Conservation (phyloP, 2,329 filamentous ascomycete genomes). For the Penicillium sp. region DNA sequence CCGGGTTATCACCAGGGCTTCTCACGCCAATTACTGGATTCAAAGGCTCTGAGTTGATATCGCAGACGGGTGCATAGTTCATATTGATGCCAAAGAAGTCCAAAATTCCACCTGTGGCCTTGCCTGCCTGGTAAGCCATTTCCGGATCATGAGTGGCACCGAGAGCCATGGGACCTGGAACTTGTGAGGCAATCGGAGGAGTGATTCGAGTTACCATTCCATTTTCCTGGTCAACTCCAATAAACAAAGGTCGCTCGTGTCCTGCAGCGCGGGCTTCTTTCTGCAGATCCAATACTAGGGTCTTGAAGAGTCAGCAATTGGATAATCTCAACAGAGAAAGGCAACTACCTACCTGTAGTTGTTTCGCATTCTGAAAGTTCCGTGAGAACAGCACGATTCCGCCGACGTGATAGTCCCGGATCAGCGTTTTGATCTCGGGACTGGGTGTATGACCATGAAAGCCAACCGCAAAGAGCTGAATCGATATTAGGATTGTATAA, state of each 20-base stretch:
- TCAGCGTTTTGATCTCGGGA: constrained; percentile 41
- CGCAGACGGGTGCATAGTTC: constrained; percentile 44
- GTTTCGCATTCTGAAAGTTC: constrained; percentile 36
- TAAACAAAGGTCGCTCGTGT: constrained; percentile 39
- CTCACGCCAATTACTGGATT: constrained; percentile 44
- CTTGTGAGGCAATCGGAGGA: constrained; percentile 36
- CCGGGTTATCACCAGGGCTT: constrained; percentile 41
- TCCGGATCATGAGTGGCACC: constrained; percentile 37
- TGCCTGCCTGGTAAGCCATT: constrained; percentile 34
- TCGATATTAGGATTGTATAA: background rate
- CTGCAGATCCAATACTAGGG: constrained; percentile 35
- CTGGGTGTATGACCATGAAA: constrained; percentile 39
- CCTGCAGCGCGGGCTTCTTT: constrained; percentile 36
- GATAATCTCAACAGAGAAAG: no score
- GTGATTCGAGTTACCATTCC: constrained; percentile 42
- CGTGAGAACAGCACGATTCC: constrained; percentile 41
- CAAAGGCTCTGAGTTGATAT: constrained; percentile 43
- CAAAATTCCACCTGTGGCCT: constrained; percentile 38
- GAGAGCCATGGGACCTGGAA: constrained; percentile 44
- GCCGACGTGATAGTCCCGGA: constrained; percentile 39
- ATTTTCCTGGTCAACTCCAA: constrained; percentile 45
- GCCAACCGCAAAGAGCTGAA: constrained; percentile 43
- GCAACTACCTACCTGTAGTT: constrained; percentile 31
- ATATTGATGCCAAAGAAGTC: constrained; percentile 42
- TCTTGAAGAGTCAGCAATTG: constrained; percentile 11